phyloP scores from a whole-genome alignment of 176 grass and related monocot genomes.

The Juncus effusus region DNA sequence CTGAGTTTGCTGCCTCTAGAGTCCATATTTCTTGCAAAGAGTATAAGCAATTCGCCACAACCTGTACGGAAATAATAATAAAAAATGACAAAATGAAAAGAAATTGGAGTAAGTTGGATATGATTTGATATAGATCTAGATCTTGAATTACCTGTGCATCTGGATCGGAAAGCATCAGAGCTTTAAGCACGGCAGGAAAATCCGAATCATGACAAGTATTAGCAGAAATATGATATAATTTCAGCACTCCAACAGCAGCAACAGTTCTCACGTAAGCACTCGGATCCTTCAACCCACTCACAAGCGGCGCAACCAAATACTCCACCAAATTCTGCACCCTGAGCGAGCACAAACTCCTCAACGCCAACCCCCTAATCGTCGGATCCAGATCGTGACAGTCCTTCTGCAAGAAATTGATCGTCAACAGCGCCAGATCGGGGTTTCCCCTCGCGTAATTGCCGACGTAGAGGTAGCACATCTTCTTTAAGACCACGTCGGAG shows the following conservation, averaged over 20 bases:
- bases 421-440: constrained; percentile 91
- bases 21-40: constrained; percentile 94
- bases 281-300: constrained; percentile 70
- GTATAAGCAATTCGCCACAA: constrained; percentile 89
- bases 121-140: constrained; percentile 2
- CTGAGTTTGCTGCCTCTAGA: constrained; percentile 70
- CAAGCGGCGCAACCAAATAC: constrained; percentile 85
- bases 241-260: constrained; percentile 65
- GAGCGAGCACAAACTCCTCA: constrained; percentile 95
- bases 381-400: constrained; percentile 95
- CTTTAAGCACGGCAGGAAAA: constrained; percentile 73
- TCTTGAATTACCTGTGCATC: constrained; percentile 67
- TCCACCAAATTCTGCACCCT: constrained; percentile 92
- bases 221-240: constrained; percentile 92
- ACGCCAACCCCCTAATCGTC: constrained; percentile 87
- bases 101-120: too few species aligned
- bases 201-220: constrained; percentile 83
- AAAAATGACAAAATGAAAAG: neutral
- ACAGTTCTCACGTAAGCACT: constrained; percentile 86
- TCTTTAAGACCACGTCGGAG: constrained; percentile 88
- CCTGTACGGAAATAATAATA: constrained; percentile 32
- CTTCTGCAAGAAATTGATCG: constrained; percentile 98
- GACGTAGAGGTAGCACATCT: constrained; percentile 99
- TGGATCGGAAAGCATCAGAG: constrained; percentile 82
- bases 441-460: constrained; percentile 80